Evolutionary conservation across 495 filamentous ascomycete genomes (phyloP).

Genomic region (Penicillium silybi): DNA sequence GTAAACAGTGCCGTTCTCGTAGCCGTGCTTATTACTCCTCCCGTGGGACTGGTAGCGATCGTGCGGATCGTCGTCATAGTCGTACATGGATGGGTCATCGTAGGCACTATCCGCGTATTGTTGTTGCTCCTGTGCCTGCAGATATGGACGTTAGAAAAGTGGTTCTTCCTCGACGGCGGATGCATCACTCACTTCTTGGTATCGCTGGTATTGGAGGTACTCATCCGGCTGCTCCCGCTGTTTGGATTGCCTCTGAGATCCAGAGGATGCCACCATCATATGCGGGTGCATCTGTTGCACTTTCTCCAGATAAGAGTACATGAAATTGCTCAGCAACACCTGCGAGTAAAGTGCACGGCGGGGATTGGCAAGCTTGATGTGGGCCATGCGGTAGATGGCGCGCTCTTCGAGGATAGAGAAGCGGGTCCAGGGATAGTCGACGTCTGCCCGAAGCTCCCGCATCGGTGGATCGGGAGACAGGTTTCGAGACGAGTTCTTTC

Average conservation of each 20-base stretch:
- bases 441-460: constrained; percentile 69
- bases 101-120: constrained; percentile 52
- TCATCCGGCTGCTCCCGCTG: constrained; percentile 64
- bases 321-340: constrained; percentile 97
- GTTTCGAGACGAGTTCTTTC: constrained; percentile 71
- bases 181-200: constrained; percentile 55
- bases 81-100: constrained; percentile 55
- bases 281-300: constrained; percentile 98
- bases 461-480: constrained; percentile 77
- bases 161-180: background rate
- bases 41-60: constrained; percentile 52
- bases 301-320: constrained; percentile 99
- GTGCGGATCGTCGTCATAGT: constrained; percentile 52
- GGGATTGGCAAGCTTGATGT: constrained; percentile 97
- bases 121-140: constrained; percentile 49
- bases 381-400: constrained; percentile 97
- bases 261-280: constrained; percentile 65
- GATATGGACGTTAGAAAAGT: constrained; percentile 4
- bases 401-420: constrained; percentile 95
- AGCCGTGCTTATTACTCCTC: constrained; percentile 46
- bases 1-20: constrained; percentile 46
- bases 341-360: constrained; percentile 89
- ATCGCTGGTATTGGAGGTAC: constrained; percentile 58
- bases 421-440: constrained; percentile 93
- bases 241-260: constrained; percentile 57